These are phyloP conservation scores for Cystofilobasidium macerans DNA, from an alignment of 768 basidiomycete genomes.

Conservation along the genomic window DNA sequence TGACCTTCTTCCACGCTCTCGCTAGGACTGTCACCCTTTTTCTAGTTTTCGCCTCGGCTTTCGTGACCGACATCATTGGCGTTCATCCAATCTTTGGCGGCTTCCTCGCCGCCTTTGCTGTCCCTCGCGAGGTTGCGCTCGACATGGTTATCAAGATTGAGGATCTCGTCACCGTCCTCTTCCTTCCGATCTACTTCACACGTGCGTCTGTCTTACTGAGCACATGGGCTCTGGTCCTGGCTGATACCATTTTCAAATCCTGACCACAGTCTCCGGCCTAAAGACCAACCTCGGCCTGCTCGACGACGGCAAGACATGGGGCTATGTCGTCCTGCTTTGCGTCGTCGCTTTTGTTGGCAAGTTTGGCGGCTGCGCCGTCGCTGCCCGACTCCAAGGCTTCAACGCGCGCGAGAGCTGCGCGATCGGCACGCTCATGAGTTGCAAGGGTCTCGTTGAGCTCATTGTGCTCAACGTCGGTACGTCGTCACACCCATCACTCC, in stretches of 20 bases:
- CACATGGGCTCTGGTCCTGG: too few relatives aligned
- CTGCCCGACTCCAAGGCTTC: conserved; percentile 56
- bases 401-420: conserved; percentile 65
- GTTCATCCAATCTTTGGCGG: conserved; percentile 41
- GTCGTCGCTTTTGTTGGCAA: conserved; percentile 68
- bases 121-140: conserved; percentile 68
- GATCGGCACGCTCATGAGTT: conserved; percentile 78
- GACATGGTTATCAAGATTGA: conserved; percentile 63
- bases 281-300: conserved; percentile 68
- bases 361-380: conserved; percentile 55
- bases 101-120: conserved; percentile 21
- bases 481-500: too few relatives aligned
- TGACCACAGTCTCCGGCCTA: conserved; percentile 57
- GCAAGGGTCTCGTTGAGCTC: conserved; percentile 78
- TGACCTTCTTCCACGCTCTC: not conserved
- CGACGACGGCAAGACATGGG: conserved; percentile 67
- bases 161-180: conserved; percentile 66
- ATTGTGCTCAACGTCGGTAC: conserved; percentile 86
- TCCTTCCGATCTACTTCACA: conserved; percentile 50
- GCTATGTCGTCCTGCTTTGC: conserved; percentile 62
- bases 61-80: conserved; percentile 75
- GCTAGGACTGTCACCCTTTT: conserved; percentile 55
- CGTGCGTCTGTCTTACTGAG: too few relatives aligned
- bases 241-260: too few relatives aligned
- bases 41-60: conserved; percentile 60